These are phyloP conservation scores for Fistulinella staudtii DNA, from an alignment of 1,284 basidiomycete species.

Conservation along the genomic window DNA sequence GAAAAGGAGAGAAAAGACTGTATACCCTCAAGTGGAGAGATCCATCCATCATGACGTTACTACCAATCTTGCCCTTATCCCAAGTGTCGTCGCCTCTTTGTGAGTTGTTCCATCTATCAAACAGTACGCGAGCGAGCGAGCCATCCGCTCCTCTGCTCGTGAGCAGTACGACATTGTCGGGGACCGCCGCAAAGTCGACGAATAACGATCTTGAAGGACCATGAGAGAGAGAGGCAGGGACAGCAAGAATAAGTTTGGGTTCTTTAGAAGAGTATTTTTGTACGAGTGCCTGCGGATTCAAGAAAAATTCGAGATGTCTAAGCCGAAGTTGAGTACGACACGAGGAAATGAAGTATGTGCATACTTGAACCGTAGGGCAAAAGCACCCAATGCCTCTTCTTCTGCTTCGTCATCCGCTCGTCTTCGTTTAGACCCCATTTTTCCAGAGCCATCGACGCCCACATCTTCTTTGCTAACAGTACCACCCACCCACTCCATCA, in stretches of 20 bases:
- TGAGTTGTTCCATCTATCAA: conserved; percentile 79
- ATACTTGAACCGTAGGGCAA: conserved; percentile 73
- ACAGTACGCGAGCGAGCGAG: conserved; percentile 77
- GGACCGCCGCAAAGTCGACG: conserved; percentile 74
- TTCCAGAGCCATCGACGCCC: conserved; percentile 63
- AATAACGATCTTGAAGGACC: conserved; percentile 88
- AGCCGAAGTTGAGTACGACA: conserved; percentile 6
- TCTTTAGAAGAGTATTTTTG: conserved; percentile 81
- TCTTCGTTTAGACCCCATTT: conserved; percentile 54
- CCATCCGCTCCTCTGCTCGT: conserved; percentile 77
- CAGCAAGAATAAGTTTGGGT: conserved; percentile 91
- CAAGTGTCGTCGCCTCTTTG: conserved; percentile 79
- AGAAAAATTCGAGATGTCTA: conserved; percentile 89
- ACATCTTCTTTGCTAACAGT: conserved; percentile 88
- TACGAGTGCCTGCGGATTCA: conserved; percentile 75
- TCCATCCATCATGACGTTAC: conserved; percentile 74
- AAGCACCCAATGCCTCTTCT: conserved; percentile 72
- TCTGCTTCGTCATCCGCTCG: conserved; percentile 63
- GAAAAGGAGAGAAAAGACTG: not conserved
- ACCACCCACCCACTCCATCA: conserved; percentile 99
- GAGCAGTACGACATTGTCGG: conserved; percentile 82
- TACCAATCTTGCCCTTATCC: conserved; percentile 87
- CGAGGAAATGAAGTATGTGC: conserved; percentile 11
- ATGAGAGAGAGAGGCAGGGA: conserved; percentile 89
- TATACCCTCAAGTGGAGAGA: conserved; percentile 63